Evolutionary conservation across 2,329 filamentous ascomycete genomes (phyloP).

Genomic region (Bipolaris sorokiniana): DNA sequence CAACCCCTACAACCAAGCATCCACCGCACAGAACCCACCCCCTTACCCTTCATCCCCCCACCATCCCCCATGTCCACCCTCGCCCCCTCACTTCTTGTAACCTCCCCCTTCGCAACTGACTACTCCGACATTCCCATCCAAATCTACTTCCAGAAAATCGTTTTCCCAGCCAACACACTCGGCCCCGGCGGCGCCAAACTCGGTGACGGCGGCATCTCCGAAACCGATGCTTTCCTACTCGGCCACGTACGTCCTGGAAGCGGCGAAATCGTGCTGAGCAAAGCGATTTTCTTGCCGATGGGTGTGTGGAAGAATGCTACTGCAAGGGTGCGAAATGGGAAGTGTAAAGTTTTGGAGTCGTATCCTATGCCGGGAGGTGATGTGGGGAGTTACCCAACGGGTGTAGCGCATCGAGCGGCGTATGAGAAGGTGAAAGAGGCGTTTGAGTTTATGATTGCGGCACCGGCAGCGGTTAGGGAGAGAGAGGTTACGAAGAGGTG

Average conservation of each 20-base stretch:
- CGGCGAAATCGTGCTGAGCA: constrained; percentile 19
- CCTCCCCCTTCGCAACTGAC: constrained; percentile 18
- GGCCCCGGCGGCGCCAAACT: constrained; percentile 10
- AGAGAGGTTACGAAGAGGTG: constrained; percentile 41
- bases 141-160: constrained; percentile 36
- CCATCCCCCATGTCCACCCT: constrained; percentile 17
- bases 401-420: constrained; percentile 18
- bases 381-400: not conserved
- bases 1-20: constrained; percentile 14
- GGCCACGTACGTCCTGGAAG: constrained; percentile 25
- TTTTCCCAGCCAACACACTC: constrained; percentile 21
- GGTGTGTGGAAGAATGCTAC: constrained; percentile 29
- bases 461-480: constrained; percentile 22
- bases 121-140: constrained; percentile 30
- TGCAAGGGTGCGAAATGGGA: constrained; percentile 15
- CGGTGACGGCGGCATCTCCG: constrained; percentile 9
- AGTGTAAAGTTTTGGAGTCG: constrained; percentile 30
- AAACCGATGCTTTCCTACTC: constrained; percentile 41
- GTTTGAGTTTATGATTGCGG: constrained; percentile 24
- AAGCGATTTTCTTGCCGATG: constrained; percentile 35
- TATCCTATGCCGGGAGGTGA: constrained; percentile 17
- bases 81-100: constrained; percentile 17
- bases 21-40: constrained; percentile 21
- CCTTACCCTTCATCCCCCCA: constrained; percentile 8
- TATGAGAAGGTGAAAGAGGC: constrained; percentile 32